Conservation (phyloP, 306 rosid species). For the Carpinus viminea region DNA sequence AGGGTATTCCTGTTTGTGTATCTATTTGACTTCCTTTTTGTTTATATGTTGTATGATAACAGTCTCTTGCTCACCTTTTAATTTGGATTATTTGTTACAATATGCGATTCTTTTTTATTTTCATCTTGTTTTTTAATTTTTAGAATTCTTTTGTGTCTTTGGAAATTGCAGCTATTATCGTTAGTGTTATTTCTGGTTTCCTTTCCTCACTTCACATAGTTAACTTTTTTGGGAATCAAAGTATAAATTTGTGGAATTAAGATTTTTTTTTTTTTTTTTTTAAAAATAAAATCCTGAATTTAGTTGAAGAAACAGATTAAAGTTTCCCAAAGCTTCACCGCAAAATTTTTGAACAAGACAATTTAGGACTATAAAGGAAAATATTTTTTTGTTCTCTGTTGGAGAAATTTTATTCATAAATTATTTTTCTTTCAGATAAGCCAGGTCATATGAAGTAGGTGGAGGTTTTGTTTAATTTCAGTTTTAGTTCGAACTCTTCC, state of each 20-base stretch:
- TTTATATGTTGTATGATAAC: neutral
- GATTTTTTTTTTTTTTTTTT: neutral
- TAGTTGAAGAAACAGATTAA: slow-evolving; percentile 3
- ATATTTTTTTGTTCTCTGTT: neutral
- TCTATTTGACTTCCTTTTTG: neutral
- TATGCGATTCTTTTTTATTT: neutral
- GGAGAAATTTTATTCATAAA: neutral
- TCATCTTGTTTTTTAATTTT: neutral
- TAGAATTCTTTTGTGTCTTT: neutral
- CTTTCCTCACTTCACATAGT: neutral
- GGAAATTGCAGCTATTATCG: neutral
- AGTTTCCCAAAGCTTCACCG: neutral
- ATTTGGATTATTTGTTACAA: neutral
- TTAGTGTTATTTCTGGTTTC: neutral
- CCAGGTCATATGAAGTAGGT: neutral
- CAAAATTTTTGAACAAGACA: neutral
- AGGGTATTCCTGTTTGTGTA: neutral
- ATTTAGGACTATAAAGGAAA: neutral
- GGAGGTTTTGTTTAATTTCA: neutral
- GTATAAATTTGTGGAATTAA: neutral
- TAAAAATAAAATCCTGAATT: neutral
- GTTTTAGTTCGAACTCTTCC: neutral
- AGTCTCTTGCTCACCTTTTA: neutral
- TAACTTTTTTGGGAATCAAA: neutral
- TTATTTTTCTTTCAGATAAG: neutral